Evolutionary conservation across 2,329 filamentous ascomycete species (phyloP).

Genomic region (Diaporthe ilicicola): DNA sequence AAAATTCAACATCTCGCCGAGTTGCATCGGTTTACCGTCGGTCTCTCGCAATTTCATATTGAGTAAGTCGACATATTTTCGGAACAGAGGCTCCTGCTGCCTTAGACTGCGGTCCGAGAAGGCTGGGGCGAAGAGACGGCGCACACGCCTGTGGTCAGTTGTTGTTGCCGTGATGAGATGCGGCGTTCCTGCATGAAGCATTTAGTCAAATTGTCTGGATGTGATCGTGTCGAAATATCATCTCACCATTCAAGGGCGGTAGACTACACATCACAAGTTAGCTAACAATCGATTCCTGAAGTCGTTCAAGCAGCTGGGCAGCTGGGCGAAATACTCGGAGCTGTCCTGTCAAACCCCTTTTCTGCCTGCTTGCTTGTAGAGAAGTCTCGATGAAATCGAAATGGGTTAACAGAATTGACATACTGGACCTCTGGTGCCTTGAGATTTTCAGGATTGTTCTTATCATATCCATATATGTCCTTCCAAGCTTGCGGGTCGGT

Average conservation of each 20-base stretch:
- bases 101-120: constrained; percentile 40
- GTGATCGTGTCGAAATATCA: not conserved
- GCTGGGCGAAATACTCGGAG: not conserved
- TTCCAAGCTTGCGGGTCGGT: constrained; percentile 23
- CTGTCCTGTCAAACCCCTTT: not conserved
- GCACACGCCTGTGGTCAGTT: constrained; percentile 34
- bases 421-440: constrained; percentile 39
- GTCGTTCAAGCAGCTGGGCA: not conserved
- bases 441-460: constrained; percentile 35
- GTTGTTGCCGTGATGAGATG: constrained; percentile 30
- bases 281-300: not conserved
- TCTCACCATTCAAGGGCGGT: not conserved
- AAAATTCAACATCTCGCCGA: constrained; percentile 37
- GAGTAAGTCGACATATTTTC: constrained; percentile 34
- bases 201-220: not conserved
- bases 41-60: constrained; percentile 31
- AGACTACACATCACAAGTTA: not conserved
- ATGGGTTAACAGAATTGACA: not conserved
- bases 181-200: not conserved
- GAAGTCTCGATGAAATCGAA: not conserved
- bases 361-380: not conserved
- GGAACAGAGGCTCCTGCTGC: constrained; percentile 38
- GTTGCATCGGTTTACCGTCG: constrained; percentile 31
- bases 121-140: constrained; percentile 36
- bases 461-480: constrained; percentile 9